Evolutionary conservation across 495 filamentous ascomycete species (phyloP).

Genomic region (Tetracladium marchalianum): DNA sequence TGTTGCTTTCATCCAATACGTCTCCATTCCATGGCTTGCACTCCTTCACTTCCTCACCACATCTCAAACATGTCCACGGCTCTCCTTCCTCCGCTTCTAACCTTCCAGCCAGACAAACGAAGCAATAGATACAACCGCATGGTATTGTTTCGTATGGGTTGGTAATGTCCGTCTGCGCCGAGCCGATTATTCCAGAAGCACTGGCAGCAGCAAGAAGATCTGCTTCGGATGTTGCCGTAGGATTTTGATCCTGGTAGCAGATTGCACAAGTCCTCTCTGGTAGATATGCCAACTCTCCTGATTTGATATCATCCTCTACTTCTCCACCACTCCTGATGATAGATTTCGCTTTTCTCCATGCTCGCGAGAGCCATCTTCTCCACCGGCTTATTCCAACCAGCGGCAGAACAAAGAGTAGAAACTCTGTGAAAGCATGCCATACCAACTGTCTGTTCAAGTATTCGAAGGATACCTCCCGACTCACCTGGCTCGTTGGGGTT

Average conservation of each 20-base stretch:
- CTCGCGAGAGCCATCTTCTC: conserved; percentile 77
- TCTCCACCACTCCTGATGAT: conserved; percentile 40
- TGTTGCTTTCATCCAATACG: conserved; percentile 50
- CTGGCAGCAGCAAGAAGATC: conserved; percentile 56
- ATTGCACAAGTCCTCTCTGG: conserved; percentile 97
- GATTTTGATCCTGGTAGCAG: conserved; percentile 86
- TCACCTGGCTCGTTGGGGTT: conserved; percentile 70
- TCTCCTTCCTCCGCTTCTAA: conserved; percentile 91
- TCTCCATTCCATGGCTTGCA: conserved; percentile 92
- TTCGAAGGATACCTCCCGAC: conserved; percentile 88
- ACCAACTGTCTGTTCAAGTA: conserved; percentile 96
- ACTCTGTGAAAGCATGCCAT: conserved; percentile 98
- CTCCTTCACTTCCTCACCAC: conserved; percentile 75
- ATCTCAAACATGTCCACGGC: conserved; percentile 90
- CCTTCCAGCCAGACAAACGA: conserved; percentile 86
- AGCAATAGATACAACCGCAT: conserved; percentile 92
- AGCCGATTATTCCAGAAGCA: conserved; percentile 68
- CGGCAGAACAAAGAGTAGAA: conserved; percentile 88
- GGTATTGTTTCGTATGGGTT: conserved; percentile 91
- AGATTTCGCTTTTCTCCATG: conserved; percentile 67
- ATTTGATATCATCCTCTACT: conserved; percentile 42
- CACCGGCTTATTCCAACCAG: conserved; percentile 88
- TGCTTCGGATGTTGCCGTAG: conserved; percentile 51
- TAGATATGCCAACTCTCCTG: conserved; percentile 72
- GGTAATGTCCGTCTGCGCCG: conserved; percentile 86